These are phyloP conservation scores for Cercis canadensis DNA, from an alignment of 306 rosid genomes.

Conservation along the genomic window DNA sequence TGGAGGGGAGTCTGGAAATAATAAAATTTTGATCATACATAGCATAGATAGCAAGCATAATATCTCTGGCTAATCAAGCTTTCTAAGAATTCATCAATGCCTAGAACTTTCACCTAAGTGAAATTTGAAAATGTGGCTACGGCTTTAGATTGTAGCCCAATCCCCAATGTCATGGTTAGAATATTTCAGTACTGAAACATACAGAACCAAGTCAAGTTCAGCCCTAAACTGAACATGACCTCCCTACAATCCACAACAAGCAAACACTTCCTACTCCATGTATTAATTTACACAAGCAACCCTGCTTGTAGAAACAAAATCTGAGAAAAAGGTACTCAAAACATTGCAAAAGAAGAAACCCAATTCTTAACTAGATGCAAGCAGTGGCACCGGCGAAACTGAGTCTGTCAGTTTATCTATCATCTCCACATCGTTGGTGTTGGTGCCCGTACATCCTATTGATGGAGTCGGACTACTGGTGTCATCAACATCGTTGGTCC, in stretches of 20 bases:
- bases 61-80: not conserved
- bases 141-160: constrained; percentile 15
- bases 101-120: constrained; percentile 36
- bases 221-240: constrained; percentile 72
- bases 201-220: constrained; percentile 57
- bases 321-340: constrained; percentile 39
- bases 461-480: constrained; percentile 38
- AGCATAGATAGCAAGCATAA: constrained; percentile 35
- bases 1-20: too few relatives aligned
- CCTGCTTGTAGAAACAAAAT: constrained; percentile 48
- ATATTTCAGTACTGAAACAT: constrained; percentile 31
- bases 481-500: constrained; percentile 40
- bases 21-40: too few relatives aligned
- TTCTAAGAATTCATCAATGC: constrained; percentile 43
- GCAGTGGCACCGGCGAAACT: constrained; percentile 30
- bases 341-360: constrained; percentile 13
- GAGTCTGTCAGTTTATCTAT: constrained; percentile 50
- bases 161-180: constrained; percentile 47
- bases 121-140: constrained; percentile 33
- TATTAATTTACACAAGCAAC: constrained; percentile 60
- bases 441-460: constrained; percentile 43
- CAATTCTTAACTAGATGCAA: constrained; percentile 47
- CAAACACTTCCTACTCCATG: constrained; percentile 51
- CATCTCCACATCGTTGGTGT: constrained; percentile 44
- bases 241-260: constrained; percentile 46